Conservation (phyloP, 176 grass and related monocot genomes). For the Carex kokanica region DNA sequence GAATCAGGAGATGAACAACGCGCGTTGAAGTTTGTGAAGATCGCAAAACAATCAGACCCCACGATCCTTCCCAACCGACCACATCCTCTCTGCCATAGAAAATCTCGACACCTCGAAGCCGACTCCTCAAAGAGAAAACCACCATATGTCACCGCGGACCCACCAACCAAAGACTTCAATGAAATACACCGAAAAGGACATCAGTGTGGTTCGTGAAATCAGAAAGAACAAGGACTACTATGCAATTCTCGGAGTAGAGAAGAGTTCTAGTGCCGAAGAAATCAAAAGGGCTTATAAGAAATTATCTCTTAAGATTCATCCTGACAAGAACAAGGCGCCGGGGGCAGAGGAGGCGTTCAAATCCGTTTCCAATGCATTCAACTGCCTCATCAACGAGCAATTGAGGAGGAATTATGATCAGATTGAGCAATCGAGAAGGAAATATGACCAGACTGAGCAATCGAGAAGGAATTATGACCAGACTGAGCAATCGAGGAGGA, state of each 20-base stretch:
- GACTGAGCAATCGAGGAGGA: too few relatives aligned
- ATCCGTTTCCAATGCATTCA: slow-evolving; percentile 77
- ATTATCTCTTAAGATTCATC: slow-evolving; percentile 84
- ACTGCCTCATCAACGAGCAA: slow-evolving; percentile 50
- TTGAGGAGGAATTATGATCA: too few relatives aligned
- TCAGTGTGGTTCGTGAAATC: slow-evolving; percentile 56
- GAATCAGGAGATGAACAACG: slow-evolving; percentile 57
- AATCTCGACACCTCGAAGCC: slow-evolving; percentile 35
- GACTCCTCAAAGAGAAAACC: slow-evolving; percentile 4
- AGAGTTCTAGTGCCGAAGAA: slow-evolving; percentile 60
- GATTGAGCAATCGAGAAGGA: too few relatives aligned
- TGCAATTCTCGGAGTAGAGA: slow-evolving; percentile 72
- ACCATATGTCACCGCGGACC: not conserved
- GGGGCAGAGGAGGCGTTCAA: slow-evolving; percentile 94
- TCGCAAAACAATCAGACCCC: slow-evolving; percentile 68
- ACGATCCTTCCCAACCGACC: slow-evolving; percentile 38
- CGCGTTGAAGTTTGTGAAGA: slow-evolving; percentile 59
- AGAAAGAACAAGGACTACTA: slow-evolving; percentile 86
- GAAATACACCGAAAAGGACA: slow-evolving; percentile 57
- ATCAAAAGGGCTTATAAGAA: slow-evolving; percentile 83
- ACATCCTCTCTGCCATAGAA: slow-evolving; percentile 44
- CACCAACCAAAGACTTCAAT: not conserved
- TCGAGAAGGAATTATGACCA: too few relatives aligned
- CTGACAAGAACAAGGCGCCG: slow-evolving; percentile 90
- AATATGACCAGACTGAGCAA: too few relatives aligned